These are phyloP conservation scores for Neonothopanus nambi DNA, from an alignment of 1,284 basidiomycete species.

Conservation along the genomic window DNA sequence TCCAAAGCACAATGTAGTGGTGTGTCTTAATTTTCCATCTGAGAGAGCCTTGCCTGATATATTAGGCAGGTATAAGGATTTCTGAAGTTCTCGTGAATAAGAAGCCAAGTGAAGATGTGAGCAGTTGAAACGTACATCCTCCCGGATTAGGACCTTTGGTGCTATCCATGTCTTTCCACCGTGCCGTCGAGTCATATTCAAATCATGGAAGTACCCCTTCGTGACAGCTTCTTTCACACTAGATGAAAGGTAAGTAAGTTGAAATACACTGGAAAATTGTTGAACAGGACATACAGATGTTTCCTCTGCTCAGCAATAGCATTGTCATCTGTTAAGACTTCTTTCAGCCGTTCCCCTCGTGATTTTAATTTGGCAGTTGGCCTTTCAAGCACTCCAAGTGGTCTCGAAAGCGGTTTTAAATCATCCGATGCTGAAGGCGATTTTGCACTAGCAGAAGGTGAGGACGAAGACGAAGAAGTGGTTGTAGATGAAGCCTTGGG, in stretches of 20 bases:
- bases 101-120: neutral
- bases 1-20: slow-evolving; percentile 75
- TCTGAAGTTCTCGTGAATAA: slow-evolving; percentile 44
- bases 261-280: neutral
- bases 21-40: slow-evolving; percentile 63
- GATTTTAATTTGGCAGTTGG: slow-evolving; percentile 60
- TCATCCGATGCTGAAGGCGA: slow-evolving; percentile 23
- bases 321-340: slow-evolving; percentile 69
- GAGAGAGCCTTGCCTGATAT: slow-evolving; percentile 75
- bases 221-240: slow-evolving; percentile 81
- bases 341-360: slow-evolving; percentile 68
- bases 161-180: slow-evolving; percentile 97
- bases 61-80: slow-evolving; percentile 89
- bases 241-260: slow-evolving; percentile 11
- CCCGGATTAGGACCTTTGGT: slow-evolving; percentile 83
- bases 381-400: slow-evolving; percentile 69
- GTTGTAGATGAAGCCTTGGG: neutral
- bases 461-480: neutral
- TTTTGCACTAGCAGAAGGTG: slow-evolving; percentile 12
- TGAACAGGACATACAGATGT: slow-evolving; percentile 63
- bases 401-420: slow-evolving; percentile 63
- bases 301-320: slow-evolving; percentile 70
- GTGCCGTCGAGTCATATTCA: slow-evolving; percentile 77
- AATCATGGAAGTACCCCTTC: slow-evolving; percentile 90
- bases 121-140: slow-evolving; percentile 68